These are phyloP conservation scores for Flaveria trinervia DNA, from an alignment of 129 eudicot species.

Conservation along the genomic window DNA sequence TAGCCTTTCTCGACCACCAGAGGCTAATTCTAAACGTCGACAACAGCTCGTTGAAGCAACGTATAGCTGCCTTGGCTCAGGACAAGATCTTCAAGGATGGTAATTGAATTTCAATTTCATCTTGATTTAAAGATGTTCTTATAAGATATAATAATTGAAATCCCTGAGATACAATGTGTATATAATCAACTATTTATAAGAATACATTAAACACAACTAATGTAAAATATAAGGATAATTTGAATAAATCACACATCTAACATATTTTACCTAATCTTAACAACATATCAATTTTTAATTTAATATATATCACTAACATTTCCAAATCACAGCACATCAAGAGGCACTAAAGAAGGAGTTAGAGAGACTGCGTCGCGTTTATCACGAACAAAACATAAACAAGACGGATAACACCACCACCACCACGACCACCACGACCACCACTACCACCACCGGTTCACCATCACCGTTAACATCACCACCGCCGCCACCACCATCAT, in stretches of 20 bases:
- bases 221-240: too few relatives aligned
- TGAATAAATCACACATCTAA: too few relatives aligned
- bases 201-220: too few relatives aligned
- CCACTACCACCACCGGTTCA: not conserved
- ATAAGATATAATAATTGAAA: too few relatives aligned
- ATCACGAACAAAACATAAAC: conserved; percentile 40
- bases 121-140: not conserved
- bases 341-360: conserved; percentile 39
- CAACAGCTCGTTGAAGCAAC: conserved; percentile 80
- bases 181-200: too few relatives aligned
- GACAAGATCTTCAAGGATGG: conserved; percentile 93
- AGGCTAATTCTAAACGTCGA: conserved; percentile 83
- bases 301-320: not conserved
- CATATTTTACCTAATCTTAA: too few relatives aligned
- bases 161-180: too few relatives aligned
- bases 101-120: not conserved
- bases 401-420: conserved; percentile 8
- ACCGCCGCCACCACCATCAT: not conserved
- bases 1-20: conserved; percentile 84
- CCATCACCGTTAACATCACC: not conserved
- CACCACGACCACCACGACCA: not conserved
- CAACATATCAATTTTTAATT: too few relatives aligned
- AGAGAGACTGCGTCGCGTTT: conserved; percentile 36
- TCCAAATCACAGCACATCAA: conserved; percentile 38
- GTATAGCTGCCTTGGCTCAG: conserved; percentile 88